Conservation (phyloP, 352 stramenopile genomes). For the Globisporangium cystogenes region DNA sequence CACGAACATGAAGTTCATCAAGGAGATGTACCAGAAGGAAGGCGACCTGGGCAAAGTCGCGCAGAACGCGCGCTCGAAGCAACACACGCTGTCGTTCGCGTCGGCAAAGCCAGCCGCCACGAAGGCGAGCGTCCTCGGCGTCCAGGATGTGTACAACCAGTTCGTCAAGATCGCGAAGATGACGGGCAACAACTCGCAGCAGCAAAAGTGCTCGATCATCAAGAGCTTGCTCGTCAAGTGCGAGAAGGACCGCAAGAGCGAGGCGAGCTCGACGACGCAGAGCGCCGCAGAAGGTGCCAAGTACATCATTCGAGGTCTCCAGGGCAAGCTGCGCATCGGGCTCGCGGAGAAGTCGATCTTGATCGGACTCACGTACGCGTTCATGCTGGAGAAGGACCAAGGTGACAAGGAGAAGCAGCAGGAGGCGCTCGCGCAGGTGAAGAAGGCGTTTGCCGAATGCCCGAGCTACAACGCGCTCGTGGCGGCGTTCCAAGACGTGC, state of each 20-base stretch:
- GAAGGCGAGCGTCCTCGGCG: constrained; percentile 89
- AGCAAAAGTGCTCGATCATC: constrained; percentile 97
- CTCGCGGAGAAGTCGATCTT: constrained; percentile 97
- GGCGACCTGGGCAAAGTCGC: constrained; percentile 98
- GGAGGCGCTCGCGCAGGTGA: constrained; percentile 90
- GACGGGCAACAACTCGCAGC: constrained; percentile 94
- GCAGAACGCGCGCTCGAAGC: constrained; percentile 90
- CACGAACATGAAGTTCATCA: constrained; percentile 90
- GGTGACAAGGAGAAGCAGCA: constrained; percentile 87
- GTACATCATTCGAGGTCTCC: constrained; percentile 97
- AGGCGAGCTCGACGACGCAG: constrained; percentile 23
- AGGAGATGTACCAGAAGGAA: constrained; percentile 94
- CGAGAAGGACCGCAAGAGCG: constrained; percentile 70
- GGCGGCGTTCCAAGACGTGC: constrained; percentile 74
- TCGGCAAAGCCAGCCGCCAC: constrained; percentile 21
- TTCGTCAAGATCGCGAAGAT: constrained; percentile 94
- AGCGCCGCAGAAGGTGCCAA: constrained; percentile 90
- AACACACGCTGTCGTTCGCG: constrained; percentile 88
- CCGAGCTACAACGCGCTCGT: constrained; percentile 95
- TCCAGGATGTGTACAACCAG: constrained; percentile 83
- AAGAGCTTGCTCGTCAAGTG: constrained; percentile 94
- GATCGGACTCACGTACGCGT: constrained; percentile 94
- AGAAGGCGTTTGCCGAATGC: constrained; percentile 97
- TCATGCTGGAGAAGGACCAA: constrained; percentile 84
- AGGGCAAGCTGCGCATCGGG: constrained; percentile 98